A percentile compares a stretch with the other conserved stretches of the same genome.
These are phyloP conservation scores for Aspergillus alliaceus DNA, from an alignment of 2,329 filamentous ascomycete species.

Conservation along the genomic window DNA sequence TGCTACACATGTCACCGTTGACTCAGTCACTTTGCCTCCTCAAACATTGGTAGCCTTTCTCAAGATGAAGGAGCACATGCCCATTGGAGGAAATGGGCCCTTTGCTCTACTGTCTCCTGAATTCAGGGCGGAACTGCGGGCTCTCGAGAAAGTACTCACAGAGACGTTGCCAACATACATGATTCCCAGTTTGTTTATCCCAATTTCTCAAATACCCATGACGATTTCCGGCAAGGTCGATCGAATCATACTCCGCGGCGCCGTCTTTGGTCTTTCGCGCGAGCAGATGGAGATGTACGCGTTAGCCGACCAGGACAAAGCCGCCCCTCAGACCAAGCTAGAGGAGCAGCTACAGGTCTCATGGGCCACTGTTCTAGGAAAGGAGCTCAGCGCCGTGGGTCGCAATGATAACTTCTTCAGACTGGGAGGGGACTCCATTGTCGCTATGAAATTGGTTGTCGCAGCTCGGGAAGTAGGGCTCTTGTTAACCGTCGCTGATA, in stretches of 20 bases:
- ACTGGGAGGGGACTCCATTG: slow-evolving; percentile 24
- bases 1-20: background rate
- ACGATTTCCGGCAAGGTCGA: slow-evolving; percentile 1
- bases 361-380: slow-evolving; percentile 15
- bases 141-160: background rate
- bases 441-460: slow-evolving; percentile 15
- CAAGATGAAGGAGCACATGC: background rate
- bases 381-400: slow-evolving; percentile 1
- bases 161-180: slow-evolving; percentile 1
- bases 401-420: slow-evolving; percentile 24
- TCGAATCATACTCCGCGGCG: background rate
- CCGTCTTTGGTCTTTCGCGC: background rate
- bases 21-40: background rate
- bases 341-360: slow-evolving; percentile 11
- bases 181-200: slow-evolving; percentile 1
- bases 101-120: background rate
- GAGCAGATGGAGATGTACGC: slow-evolving; percentile 6
- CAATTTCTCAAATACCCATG: background rate
- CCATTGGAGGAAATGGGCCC: background rate
- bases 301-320: background rate
- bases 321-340: slow-evolving; percentile 1
- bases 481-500: background rate
- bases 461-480: background rate
- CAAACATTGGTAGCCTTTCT: background rate
- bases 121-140: background rate